Conservation (phyloP, 257 asterid species). For the Apocynum venetum region DNA sequence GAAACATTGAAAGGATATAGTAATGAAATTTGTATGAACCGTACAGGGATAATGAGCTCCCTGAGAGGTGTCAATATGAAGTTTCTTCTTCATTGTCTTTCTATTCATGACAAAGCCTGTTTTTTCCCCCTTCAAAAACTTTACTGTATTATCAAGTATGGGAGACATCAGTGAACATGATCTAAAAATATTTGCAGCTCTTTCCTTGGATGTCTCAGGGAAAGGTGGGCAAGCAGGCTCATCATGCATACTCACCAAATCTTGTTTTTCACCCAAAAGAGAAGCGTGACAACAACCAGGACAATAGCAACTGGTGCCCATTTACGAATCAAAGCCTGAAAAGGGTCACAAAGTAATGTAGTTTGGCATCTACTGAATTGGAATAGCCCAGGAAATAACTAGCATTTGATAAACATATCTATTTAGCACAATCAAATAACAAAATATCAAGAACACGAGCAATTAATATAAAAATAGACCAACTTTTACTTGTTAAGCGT, state of each 20-base stretch:
- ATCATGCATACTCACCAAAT: slow-evolving; percentile 56
- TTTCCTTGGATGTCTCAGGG: neutral
- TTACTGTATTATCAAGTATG: neutral
- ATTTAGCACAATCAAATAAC: neutral
- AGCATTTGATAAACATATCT: neutral
- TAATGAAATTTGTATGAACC: neutral
- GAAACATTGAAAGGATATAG: neutral
- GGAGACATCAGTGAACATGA: neutral
- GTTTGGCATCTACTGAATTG: slow-evolving; percentile 10
- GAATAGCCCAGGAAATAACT: neutral
- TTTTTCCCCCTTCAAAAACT: slow-evolving; percentile 5
- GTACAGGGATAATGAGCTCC: neutral
- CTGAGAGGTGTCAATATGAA: neutral
- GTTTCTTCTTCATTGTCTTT: neutral
- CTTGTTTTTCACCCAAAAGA: slow-evolving; percentile 77
- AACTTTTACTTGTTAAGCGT: neutral
- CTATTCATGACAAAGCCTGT: slow-evolving; percentile 7
- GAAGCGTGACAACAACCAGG: slow-evolving; percentile 75
- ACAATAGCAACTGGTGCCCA: slow-evolving; percentile 96
- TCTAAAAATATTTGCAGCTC: neutral
- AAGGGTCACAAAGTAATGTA: neutral
- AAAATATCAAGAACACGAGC: neutral
- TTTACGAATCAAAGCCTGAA: slow-evolving; percentile 85
- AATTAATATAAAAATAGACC: neutral
- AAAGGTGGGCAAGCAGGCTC: neutral